Conservation (phyloP, 129 eudicot genomes). For the Cynara cardunculus region DNA sequence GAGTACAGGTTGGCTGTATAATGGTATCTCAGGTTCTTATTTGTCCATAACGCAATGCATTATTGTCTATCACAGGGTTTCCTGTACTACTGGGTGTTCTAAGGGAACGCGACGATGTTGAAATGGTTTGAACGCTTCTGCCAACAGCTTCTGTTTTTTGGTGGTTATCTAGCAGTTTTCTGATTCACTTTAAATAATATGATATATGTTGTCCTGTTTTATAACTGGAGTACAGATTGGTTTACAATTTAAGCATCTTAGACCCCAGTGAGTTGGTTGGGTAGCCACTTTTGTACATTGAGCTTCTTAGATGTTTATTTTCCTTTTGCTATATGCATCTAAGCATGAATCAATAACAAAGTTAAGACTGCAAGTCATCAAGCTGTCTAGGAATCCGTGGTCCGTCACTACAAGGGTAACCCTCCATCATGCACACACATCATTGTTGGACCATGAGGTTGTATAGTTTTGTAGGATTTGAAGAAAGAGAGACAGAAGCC, state of each 20-base stretch:
- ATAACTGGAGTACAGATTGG: background rate
- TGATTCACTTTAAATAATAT: conserved; percentile 8
- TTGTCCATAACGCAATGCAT: background rate
- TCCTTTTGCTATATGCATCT: background rate
- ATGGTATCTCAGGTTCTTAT: background rate
- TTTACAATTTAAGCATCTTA: background rate
- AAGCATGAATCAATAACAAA: background rate
- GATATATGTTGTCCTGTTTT: background rate
- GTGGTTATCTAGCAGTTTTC: conserved; percentile 11
- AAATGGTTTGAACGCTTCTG: conserved; percentile 66
- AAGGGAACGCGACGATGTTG: conserved; percentile 88
- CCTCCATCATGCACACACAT: background rate
- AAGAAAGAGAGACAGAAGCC: background rate
- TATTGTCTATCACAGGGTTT: conserved; percentile 56
- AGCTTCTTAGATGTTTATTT: background rate
- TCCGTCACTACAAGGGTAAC: background rate
- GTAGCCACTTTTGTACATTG: conserved; percentile 3
- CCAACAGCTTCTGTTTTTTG: conserved; percentile 3
- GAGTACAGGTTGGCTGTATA: conserved; percentile 16
- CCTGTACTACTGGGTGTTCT: conserved; percentile 80
- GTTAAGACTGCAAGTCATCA: background rate
- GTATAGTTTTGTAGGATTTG: background rate
- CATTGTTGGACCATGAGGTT: background rate
- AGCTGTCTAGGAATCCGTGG: background rate
- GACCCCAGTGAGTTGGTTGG: background rate